Evolutionary conservation across 2,329 filamentous ascomycete species (phyloP).

Genomic region (Fusarium succisae): DNA sequence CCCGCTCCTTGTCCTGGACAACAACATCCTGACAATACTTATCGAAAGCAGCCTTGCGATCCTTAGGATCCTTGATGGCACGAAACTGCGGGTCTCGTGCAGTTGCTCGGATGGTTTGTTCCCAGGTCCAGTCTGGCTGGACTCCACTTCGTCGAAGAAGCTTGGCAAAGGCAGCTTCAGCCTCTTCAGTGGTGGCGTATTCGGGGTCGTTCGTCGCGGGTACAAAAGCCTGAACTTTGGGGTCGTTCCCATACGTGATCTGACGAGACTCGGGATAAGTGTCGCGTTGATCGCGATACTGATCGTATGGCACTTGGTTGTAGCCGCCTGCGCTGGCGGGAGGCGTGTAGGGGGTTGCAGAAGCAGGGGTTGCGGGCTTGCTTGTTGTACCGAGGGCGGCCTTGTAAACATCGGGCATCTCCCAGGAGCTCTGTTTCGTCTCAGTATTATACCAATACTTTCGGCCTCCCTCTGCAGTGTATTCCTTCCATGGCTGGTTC

Average conservation of each 20-base stretch:
- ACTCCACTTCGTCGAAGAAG: conserved; percentile 85
- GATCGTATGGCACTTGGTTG: conserved; percentile 48
- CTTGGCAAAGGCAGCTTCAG: conserved; percentile 92
- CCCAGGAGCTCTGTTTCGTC: conserved; percentile 93
- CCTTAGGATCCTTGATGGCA: conserved; percentile 90
- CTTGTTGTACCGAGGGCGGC: conserved; percentile 71
- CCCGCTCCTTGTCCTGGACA: conserved; percentile 91
- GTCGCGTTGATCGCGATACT: conserved; percentile 51
- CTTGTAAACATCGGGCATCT: conserved; percentile 87
- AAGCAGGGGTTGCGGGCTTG: conserved; percentile 53
- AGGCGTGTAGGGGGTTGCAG: conserved; percentile 55
- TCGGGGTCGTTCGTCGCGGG: conserved; percentile 77
- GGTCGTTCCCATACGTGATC: conserved; percentile 65
- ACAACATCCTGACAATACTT: conserved; percentile 93
- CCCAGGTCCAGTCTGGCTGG: conserved; percentile 92
- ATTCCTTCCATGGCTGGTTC: conserved; percentile 92
- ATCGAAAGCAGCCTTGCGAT: conserved; percentile 90
- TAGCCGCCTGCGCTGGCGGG: conserved; percentile 44
- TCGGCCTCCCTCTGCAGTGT: conserved; percentile 83
- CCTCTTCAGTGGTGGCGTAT: conserved; percentile 83
- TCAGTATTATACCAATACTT: conserved; percentile 97
- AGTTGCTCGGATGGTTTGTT: conserved; percentile 84
- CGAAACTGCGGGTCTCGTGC: conserved; percentile 94
- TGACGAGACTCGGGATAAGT: conserved; percentile 65
- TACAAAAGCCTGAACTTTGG: conserved; percentile 66